Base-by-base conservation (phyloP, 768 basidiomycete species). In the Phaeotremella skinneri region DNA sequence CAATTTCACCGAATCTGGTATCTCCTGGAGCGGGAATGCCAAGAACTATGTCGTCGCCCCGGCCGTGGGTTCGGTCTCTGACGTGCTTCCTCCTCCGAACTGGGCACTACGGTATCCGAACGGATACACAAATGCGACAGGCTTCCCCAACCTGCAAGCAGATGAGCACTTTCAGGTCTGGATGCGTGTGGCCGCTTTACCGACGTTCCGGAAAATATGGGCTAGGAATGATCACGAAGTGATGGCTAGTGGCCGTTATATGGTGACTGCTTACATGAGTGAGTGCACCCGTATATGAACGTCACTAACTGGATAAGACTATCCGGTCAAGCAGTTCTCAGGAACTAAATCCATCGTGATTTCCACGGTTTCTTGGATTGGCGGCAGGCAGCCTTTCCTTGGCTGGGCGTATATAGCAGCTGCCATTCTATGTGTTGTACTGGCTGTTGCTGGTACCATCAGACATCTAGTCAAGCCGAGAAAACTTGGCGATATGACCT, bases 101-200 rank as follows among this genome's bases (percentile, higher is more conserved):
- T 99, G 96, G 96, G 76, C 66, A 0, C 70, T 76, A 30, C 82
- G 82, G 55, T 97, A 81, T 79, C 90, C 91, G 0, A 75, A 87
- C 61, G 83, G 83, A 56, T 97, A 96, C 78, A 85, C 84, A 2
- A 73, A 78, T 1, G 77, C 77, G 3, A 84, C 81, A 61, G 83
- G 83, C 16, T 85, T 87, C 20, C 93, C 91, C 1, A 79, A 96
- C 72, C 80, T 98, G 32, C 79, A 81, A 52, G 64, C 67, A 1
- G 87, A 98, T 70, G 89, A 97, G 77, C 92, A 89, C 69, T 98
- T 99, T 81, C 94, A 98, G 78, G 93, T 94, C 74, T 99, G 96
- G 96, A 99, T 99, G 96, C 85, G 94, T 58, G 96, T 93, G 1
- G 91, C 96, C 0, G 96, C 94, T 13, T 78, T 98, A 48, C 96